Percentiles rank a stretch among this genome's conserved stretches.
phyloP scores from a whole-genome alignment of 768 basidiomycete species.

The Calocybe indica region DNA sequence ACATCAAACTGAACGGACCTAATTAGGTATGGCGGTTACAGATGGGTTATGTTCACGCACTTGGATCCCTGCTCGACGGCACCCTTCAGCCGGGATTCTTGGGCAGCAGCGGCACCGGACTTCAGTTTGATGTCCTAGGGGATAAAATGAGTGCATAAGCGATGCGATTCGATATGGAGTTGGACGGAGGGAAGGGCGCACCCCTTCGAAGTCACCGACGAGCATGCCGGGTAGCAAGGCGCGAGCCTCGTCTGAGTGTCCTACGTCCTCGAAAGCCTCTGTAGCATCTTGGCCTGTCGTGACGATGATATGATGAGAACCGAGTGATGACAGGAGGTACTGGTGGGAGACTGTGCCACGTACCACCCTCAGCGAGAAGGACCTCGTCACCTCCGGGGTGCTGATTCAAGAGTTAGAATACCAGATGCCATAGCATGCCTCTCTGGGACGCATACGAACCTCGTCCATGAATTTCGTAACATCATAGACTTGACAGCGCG shows the following conservation, averaged over 20 bases:
- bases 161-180: not conserved
- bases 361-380: slow-evolving; percentile 85
- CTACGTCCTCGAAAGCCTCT: slow-evolving; percentile 98
- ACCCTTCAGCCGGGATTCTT: slow-evolving; percentile 35
- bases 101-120: slow-evolving; percentile 42
- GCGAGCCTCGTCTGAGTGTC: slow-evolving; percentile 97
- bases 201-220: slow-evolving; percentile 76
- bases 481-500: slow-evolving; percentile 69
- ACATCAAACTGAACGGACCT: slow-evolving; percentile 52
- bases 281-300: slow-evolving; percentile 85
- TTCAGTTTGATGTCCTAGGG: slow-evolving; percentile 47
- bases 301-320: slow-evolving; percentile 6
- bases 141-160: slow-evolving; percentile 5
- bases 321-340: slow-evolving; percentile 5
- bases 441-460: slow-evolving; percentile 35
- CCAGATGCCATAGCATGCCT: not conserved
- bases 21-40: slow-evolving; percentile 6
- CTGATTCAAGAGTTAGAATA: slow-evolving; percentile 28
- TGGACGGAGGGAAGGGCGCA: slow-evolving; percentile 37
- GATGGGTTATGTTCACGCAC: slow-evolving; percentile 30
- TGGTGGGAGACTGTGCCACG: slow-evolving; percentile 25
- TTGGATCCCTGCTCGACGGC: slow-evolving; percentile 67
- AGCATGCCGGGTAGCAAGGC: slow-evolving; percentile 72
- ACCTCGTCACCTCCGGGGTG: slow-evolving; percentile 99
- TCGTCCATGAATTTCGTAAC: slow-evolving; percentile 93